These are phyloP conservation scores for Aureobasidium sp. DNA, from an alignment of 2,329 filamentous ascomycete species.

Conservation along the genomic window DNA sequence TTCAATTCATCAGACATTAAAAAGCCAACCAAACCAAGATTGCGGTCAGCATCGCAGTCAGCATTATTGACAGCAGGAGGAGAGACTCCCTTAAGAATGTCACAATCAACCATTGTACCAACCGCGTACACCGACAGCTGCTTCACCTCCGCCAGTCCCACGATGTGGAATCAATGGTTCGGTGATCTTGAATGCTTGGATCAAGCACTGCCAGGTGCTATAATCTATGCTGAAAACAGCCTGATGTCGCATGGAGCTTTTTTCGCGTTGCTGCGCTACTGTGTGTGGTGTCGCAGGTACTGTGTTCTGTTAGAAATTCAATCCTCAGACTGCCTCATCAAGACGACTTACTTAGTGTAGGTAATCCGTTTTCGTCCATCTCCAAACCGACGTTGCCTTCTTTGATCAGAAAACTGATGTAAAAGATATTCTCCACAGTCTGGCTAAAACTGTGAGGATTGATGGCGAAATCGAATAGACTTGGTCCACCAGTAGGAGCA, in stretches of 20 bases:
- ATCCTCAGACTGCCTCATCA: neutral
- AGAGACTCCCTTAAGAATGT: neutral
- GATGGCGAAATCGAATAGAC: conserved; percentile 78
- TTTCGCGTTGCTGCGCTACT: conserved; percentile 49
- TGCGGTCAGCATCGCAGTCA: neutral
- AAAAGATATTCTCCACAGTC: conserved; percentile 95
- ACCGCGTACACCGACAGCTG: conserved; percentile 48
- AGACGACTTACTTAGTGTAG: conserved; percentile 64
- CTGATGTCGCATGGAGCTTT: conserved; percentile 60
- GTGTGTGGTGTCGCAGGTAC: conserved; percentile 41
- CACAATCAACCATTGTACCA: conserved; percentile 48
- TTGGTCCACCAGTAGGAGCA: conserved; percentile 61
- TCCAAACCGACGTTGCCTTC: conserved; percentile 74
- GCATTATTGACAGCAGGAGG: neutral
- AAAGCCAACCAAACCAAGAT: neutral
- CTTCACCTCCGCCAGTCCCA: conserved; percentile 44
- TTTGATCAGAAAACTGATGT: conserved; percentile 86
- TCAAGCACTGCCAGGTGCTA: conserved; percentile 70
- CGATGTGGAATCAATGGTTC: conserved; percentile 81
- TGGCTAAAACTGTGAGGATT: conserved; percentile 89
- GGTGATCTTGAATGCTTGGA: conserved; percentile 68
- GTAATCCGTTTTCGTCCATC: conserved; percentile 65
- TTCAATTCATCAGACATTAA: neutral
- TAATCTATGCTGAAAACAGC: conserved; percentile 85
- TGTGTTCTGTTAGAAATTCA: conserved; percentile 22